Conservation (phyloP, 192 early-diverging fungal species). For the Rhizophagus prolifer region DNA sequence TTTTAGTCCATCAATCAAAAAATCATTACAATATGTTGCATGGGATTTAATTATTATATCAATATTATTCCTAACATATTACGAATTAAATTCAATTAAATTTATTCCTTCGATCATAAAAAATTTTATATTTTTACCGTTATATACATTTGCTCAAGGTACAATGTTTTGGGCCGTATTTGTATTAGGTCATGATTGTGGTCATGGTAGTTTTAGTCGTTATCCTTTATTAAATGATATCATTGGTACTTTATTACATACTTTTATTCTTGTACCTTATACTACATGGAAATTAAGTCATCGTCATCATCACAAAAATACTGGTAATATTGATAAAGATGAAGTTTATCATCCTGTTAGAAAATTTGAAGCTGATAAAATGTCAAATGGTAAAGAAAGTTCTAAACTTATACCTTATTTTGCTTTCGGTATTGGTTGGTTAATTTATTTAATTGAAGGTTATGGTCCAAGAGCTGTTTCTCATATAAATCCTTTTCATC, state of each 20-base stretch:
- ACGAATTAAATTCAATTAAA: neutral
- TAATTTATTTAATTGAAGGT: neutral
- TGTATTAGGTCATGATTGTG: conserved; percentile 23
- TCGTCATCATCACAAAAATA: conserved; percentile 24
- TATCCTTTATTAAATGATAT: conserved; percentile 15
- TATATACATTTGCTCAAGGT: conserved; percentile 9
- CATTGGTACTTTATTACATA: conserved; percentile 9
- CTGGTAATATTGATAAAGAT: conserved; percentile 23
- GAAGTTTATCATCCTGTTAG: conserved; percentile 9
- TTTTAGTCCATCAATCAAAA: conserved; percentile 15
- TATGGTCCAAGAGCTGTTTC: conserved; percentile 9
- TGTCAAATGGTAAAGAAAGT: neutral
- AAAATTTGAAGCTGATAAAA: neutral
- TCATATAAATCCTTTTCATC: conserved; percentile 13
- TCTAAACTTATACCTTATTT: neutral
- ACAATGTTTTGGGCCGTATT: conserved; percentile 17
- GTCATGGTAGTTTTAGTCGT: conserved; percentile 12
- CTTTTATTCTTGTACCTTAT: conserved; percentile 9
- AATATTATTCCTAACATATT: neutral
- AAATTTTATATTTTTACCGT: neutral
- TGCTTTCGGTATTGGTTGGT: conserved; percentile 1
- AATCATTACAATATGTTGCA: conserved; percentile 11
- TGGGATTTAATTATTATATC: neutral
- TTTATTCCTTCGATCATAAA: neutral
- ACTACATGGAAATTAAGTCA: conserved; percentile 18